phyloP scores from a whole-genome alignment of 352 stramenopile genomes.

The Phytophthora fragariaefolia region DNA sequence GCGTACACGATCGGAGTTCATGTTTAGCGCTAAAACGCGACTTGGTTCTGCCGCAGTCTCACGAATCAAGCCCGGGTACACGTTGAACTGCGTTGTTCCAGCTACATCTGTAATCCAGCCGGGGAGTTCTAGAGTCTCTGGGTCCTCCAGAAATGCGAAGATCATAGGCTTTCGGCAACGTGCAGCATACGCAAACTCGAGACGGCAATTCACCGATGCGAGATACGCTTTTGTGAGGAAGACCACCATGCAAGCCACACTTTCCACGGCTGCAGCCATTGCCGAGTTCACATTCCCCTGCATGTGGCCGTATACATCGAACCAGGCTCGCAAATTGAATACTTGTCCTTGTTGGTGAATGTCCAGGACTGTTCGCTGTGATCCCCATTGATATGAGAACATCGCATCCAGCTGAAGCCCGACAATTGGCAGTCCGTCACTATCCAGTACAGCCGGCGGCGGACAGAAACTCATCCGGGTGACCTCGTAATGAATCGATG shows the following conservation, averaged over 20 bases:
- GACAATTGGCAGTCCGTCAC: slow-evolving; percentile 41
- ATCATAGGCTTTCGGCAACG: slow-evolving; percentile 51
- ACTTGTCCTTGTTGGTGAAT: slow-evolving; percentile 54
- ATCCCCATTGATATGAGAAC: slow-evolving; percentile 69
- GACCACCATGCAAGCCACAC: slow-evolving; percentile 60
- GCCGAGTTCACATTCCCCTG: slow-evolving; percentile 70
- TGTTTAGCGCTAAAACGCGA: slow-evolving; percentile 43
- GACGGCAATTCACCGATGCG: slow-evolving; percentile 58
- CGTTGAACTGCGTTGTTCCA: slow-evolving; percentile 38
- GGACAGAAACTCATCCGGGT: slow-evolving; percentile 37
- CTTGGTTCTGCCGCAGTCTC: slow-evolving; percentile 9
- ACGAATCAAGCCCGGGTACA: slow-evolving; percentile 42
- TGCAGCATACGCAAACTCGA: slow-evolving; percentile 62
- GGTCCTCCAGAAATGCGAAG: slow-evolving; percentile 54
- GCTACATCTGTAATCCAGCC: slow-evolving; percentile 47
- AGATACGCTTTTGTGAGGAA: slow-evolving; percentile 61
- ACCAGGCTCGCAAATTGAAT: slow-evolving; percentile 51
- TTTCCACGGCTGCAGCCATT: slow-evolving; percentile 65
- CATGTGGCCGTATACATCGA: slow-evolving; percentile 71
- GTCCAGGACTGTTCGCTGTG: slow-evolving; percentile 44
- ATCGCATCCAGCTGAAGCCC: slow-evolving; percentile 56
- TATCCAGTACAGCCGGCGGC: slow-evolving; percentile 48
- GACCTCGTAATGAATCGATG: slow-evolving; percentile 45
- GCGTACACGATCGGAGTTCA: slow-evolving; percentile 34
- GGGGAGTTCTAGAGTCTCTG: slow-evolving; percentile 34